Evolutionary conservation across 2,329 filamentous ascomycete genomes (phyloP).

Genomic region (Penicillium sp.): DNA sequence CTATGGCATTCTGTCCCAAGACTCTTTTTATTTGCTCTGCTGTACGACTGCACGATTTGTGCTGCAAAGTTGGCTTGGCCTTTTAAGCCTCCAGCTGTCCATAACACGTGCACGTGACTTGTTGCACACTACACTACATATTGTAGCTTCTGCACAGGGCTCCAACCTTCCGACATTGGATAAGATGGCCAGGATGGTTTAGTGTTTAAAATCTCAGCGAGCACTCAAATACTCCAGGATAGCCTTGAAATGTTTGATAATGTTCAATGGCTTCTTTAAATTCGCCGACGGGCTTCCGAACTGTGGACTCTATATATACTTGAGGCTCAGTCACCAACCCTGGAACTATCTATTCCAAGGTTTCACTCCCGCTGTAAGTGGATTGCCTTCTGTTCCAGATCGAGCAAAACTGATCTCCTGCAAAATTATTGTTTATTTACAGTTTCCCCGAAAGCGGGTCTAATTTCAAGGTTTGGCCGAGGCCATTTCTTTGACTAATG

Average conservation of each 20-base stretch:
- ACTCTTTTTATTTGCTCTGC: not conserved
- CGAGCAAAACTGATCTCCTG: not conserved
- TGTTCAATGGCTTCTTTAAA: too few species aligned
- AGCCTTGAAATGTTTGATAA: too few species aligned
- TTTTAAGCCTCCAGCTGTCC: not conserved
- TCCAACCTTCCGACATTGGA: too few species aligned
- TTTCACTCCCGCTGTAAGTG: too few species aligned
- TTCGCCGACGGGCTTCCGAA: too few species aligned
- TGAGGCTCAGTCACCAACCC: too few species aligned
- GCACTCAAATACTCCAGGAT: too few species aligned
- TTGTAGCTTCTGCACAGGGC: too few species aligned
- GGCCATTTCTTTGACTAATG: constrained; percentile 10
- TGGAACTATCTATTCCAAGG: too few species aligned
- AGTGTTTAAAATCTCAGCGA: too few species aligned
- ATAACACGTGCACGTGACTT: not conserved
- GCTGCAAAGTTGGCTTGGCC: not conserved
- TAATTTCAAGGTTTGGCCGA: not conserved
- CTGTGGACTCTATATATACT: too few species aligned
- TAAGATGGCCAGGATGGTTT: too few species aligned
- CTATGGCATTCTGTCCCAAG: not conserved
- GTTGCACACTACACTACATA: not conserved
- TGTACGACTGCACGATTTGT: not conserved
- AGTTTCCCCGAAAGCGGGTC: not conserved
- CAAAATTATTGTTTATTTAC: not conserved
- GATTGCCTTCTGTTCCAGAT: not conserved